Percentiles rank a stretch among this genome's conserved stretches.
Conservation (phyloP, 176 grass and related monocot species). For the Ananas comosus region DNA sequence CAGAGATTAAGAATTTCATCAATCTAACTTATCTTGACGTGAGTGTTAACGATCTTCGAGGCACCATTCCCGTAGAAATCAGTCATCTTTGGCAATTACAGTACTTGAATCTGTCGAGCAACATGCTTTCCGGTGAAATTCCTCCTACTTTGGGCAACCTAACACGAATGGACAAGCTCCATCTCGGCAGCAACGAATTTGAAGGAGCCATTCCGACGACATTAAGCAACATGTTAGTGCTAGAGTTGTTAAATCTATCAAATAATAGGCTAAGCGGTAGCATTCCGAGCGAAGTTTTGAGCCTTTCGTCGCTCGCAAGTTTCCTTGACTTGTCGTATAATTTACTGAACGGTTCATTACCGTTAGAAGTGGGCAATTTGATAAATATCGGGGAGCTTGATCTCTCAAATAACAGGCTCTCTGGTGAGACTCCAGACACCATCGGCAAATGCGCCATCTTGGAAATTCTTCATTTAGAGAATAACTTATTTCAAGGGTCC, state of each 20-base stretch:
- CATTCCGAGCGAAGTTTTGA: conserved; percentile 4
- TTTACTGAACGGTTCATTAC: background rate
- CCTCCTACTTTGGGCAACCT: conserved; percentile 33
- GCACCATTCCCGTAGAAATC: conserved; percentile 17
- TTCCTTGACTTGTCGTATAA: background rate
- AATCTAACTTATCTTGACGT: conserved; percentile 18
- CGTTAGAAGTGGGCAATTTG: background rate
- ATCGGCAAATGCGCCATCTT: conserved; percentile 19
- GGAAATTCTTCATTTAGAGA: conserved; percentile 17
- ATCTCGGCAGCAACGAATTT: conserved; percentile 23
- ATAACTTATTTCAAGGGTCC: conserved; percentile 26
- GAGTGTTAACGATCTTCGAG: background rate
- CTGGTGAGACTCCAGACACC: conserved; percentile 28
- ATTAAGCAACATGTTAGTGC: conserved; percentile 19
- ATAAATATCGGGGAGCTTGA: background rate
- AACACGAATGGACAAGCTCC: conserved; percentile 16
- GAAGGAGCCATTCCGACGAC: conserved; percentile 24
- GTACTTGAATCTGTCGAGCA: conserved; percentile 2
- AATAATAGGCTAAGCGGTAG: conserved; percentile 25
- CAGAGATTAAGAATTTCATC: conserved; percentile 27
- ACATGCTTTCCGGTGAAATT: conserved; percentile 22
- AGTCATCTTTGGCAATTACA: conserved; percentile 14
- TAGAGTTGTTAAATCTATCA: conserved; percentile 24
- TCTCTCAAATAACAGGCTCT: conserved; percentile 12
- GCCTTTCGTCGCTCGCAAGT: background rate